phyloP scores from a whole-genome alignment of 2,329 filamentous ascomycete genomes.

The Colletotrichum orbiculare region DNA sequence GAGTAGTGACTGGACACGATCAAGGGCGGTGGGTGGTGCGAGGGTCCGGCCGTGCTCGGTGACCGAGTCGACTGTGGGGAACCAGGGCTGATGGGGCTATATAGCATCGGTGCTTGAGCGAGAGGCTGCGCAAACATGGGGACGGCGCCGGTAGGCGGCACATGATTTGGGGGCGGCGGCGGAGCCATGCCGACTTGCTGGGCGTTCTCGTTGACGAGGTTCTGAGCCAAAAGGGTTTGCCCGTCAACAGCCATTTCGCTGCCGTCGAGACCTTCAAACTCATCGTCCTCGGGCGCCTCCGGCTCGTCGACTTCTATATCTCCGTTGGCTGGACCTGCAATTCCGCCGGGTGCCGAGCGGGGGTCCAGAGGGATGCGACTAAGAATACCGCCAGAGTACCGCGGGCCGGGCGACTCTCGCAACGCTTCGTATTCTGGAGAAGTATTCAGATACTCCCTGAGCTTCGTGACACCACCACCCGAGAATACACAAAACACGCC shows the following conservation, averaged over 20 bases:
- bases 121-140: constrained; percentile 34
- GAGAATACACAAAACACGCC: constrained; percentile 98
- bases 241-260: constrained; percentile 52
- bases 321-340: constrained; percentile 39
- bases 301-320: constrained; percentile 53
- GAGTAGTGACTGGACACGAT: constrained; percentile 32
- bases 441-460: constrained; percentile 82
- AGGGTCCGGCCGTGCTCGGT: constrained; percentile 15
- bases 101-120: constrained; percentile 26
- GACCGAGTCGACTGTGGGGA: constrained; percentile 28
- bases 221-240: constrained; percentile 34
- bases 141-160: constrained; percentile 17
- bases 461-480: constrained; percentile 80
- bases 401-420: constrained; percentile 45
- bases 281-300: constrained; percentile 55
- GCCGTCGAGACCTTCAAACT: constrained; percentile 53
- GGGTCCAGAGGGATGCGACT: constrained; percentile 7
- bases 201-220: constrained; percentile 35
- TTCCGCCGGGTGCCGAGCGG: constrained; percentile 35
- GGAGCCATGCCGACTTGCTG: constrained; percentile 20
- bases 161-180: constrained; percentile 30
- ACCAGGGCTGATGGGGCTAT: constrained; percentile 28
- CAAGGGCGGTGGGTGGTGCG: constrained; percentile 29
- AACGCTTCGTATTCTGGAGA: constrained; percentile 59
- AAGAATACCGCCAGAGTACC: constrained; percentile 28